Conservation (phyloP, 768 basidiomycete genomes). For the Hygrophoropsis aurantiaca region DNA sequence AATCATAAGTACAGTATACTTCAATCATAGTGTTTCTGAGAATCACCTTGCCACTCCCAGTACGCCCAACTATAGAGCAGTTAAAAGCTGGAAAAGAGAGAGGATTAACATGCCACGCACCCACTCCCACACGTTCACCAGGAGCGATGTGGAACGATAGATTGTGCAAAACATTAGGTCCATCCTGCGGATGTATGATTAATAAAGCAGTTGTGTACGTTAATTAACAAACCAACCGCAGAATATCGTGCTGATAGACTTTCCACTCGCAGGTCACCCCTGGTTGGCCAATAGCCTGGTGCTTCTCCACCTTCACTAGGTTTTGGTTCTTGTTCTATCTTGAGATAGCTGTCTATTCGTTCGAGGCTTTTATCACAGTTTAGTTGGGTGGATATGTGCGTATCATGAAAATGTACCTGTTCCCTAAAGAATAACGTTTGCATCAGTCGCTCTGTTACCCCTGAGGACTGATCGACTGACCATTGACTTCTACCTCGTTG, state of each 20-base stretch:
- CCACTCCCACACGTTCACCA: slow-evolving; percentile 59
- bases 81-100: background rate
- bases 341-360: slow-evolving; percentile 53
- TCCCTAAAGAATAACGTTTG: slow-evolving; percentile 5
- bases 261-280: slow-evolving; percentile 52
- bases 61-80: slow-evolving; percentile 47
- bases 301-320: slow-evolving; percentile 42
- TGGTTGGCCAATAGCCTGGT: slow-evolving; percentile 65
- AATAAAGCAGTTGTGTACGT: background rate
- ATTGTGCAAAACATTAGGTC: slow-evolving; percentile 54
- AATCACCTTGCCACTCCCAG: slow-evolving; percentile 54
- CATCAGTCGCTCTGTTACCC: background rate
- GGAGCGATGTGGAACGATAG: slow-evolving; percentile 50
- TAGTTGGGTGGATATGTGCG: too few species aligned
- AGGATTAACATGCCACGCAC: slow-evolving; percentile 23
- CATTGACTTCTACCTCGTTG: slow-evolving; percentile 47
- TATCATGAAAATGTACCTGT: slow-evolving; percentile 11
- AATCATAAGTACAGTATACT: background rate
- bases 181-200: slow-evolving; percentile 34
- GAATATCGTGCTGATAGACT: slow-evolving; percentile 52
- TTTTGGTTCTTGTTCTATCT: slow-evolving; percentile 55
- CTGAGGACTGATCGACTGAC: slow-evolving; percentile 19
- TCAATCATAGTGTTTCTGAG: slow-evolving; percentile 6
- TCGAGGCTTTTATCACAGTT: slow-evolving; percentile 34
- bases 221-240: slow-evolving; percentile 14